These are phyloP conservation scores for Naganishia vishniacii DNA, from an alignment of 768 basidiomycete species.

Conservation along the genomic window DNA sequence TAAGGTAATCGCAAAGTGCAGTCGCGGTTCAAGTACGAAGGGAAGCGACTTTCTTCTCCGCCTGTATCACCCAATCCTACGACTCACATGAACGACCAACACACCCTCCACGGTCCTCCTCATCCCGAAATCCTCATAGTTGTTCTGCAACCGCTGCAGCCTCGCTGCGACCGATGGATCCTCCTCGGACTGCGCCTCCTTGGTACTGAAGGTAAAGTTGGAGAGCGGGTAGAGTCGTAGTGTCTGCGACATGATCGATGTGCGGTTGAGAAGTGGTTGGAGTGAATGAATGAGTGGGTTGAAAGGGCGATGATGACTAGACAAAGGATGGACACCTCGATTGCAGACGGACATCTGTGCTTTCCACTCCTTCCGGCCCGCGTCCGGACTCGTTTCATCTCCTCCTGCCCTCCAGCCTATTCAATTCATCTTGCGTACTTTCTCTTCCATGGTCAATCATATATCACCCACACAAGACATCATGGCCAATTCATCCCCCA, in stretches of 20 bases:
- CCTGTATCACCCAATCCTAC: background rate
- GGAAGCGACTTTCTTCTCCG: too few relatives aligned
- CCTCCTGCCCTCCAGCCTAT: too few relatives aligned
- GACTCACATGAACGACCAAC: conserved; percentile 40
- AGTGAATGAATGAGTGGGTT: background rate
- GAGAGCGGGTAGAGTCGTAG: conserved; percentile 26
- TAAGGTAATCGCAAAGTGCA: too few relatives aligned
- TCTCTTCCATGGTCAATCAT: too few relatives aligned
- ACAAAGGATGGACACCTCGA: background rate
- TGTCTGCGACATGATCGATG: conserved; percentile 12
- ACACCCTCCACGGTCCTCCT: conserved; percentile 76
- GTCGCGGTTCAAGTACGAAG: too few relatives aligned
- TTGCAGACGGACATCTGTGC: too few relatives aligned
- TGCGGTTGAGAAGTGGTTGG: background rate
- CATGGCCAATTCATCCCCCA: conserved; percentile 25
- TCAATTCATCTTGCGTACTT: too few relatives aligned
- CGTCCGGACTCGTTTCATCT: background rate
- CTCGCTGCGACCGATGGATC: conserved; percentile 93
- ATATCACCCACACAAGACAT: too few relatives aligned
- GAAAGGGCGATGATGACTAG: background rate
- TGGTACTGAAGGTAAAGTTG: conserved; percentile 57
- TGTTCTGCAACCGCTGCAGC: conserved; percentile 85
- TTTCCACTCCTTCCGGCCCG: too few relatives aligned
- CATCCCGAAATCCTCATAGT: conserved; percentile 81
- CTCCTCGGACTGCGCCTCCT: conserved; percentile 94